Conservation (phyloP, 2,329 filamentous ascomycete species). For the Cryphonectria japonica region DNA sequence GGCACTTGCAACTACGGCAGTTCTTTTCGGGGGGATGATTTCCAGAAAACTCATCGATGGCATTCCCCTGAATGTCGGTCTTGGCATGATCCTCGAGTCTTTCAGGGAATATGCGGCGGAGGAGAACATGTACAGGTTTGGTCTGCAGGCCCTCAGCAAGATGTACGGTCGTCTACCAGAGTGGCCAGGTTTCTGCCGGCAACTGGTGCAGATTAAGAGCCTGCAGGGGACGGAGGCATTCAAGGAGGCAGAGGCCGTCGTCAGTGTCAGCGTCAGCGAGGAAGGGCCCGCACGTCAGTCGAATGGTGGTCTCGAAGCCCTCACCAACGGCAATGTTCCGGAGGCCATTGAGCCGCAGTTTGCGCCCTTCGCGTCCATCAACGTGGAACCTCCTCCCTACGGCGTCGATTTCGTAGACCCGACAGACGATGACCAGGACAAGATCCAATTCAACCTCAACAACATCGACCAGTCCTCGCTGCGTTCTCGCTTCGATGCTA, state of each 20-base stretch:
- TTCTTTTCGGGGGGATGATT: slow-evolving; percentile 95
- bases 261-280: slow-evolving; percentile 69
- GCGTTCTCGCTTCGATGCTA: slow-evolving; percentile 79
- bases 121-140: slow-evolving; percentile 97
- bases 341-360: slow-evolving; percentile 59
- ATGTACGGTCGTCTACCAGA: slow-evolving; percentile 81
- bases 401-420: slow-evolving; percentile 78
- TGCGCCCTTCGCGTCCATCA: slow-evolving; percentile 77
- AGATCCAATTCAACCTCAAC: slow-evolving; percentile 93
- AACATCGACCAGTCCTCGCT: slow-evolving; percentile 93
- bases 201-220: slow-evolving; percentile 79
- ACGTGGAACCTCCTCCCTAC: slow-evolving; percentile 70
- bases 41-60: slow-evolving; percentile 90
- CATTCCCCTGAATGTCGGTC: slow-evolving; percentile 87
- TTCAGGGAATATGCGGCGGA: slow-evolving; percentile 83
- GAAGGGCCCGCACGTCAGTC: slow-evolving; percentile 61
- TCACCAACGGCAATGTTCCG: slow-evolving; percentile 70
- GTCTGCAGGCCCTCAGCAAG: slow-evolving; percentile 90
- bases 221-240: slow-evolving; percentile 85
- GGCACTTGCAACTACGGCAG: slow-evolving; percentile 90
- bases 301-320: slow-evolving; percentile 57
- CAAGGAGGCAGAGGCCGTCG: slow-evolving; percentile 79
- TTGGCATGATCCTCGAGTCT: slow-evolving; percentile 97
- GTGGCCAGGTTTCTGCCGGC: slow-evolving; percentile 93
- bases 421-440: slow-evolving; percentile 82